Percentiles rank a stretch among this genome's conserved stretches.
These are phyloP conservation scores for Verticillium tricorpus DNA, from an alignment of 2,329 filamentous ascomycete species.

Conservation along the genomic window DNA sequence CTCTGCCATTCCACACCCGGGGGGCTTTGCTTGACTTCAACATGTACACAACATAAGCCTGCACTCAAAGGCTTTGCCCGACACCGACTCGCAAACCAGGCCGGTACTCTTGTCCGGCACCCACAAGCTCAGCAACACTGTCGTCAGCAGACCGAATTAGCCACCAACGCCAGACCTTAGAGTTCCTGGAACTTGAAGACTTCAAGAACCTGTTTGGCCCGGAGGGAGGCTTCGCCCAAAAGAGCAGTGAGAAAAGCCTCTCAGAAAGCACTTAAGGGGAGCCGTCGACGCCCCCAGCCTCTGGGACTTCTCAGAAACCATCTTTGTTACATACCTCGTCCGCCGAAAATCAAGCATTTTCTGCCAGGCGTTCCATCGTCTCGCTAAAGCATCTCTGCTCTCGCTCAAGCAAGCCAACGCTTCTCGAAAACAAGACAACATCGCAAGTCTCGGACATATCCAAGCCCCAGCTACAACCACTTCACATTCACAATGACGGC, in stretches of 20 bases:
- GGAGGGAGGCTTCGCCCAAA: no score
- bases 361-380: background rate
- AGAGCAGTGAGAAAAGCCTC: no score
- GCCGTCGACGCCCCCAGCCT: background rate
- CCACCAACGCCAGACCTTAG: no score
- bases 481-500: background rate
- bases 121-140: no score
- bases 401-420: background rate
- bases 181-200: background rate
- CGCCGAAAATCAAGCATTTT: background rate
- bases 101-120: no score
- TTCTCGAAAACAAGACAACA: background rate
- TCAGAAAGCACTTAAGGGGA: background rate
- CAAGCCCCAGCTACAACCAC: background rate
- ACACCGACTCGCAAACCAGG: no score
- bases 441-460: background rate
- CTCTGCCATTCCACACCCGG: background rate
- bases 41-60: background rate
- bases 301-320: background rate
- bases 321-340: background rate
- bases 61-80: no score
- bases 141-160: no score
- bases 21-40: background rate
- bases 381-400: background rate
- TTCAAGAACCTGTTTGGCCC: background rate